phyloP scores from a whole-genome alignment of 1,139 yeast species.

The Taphrina populina region DNA sequence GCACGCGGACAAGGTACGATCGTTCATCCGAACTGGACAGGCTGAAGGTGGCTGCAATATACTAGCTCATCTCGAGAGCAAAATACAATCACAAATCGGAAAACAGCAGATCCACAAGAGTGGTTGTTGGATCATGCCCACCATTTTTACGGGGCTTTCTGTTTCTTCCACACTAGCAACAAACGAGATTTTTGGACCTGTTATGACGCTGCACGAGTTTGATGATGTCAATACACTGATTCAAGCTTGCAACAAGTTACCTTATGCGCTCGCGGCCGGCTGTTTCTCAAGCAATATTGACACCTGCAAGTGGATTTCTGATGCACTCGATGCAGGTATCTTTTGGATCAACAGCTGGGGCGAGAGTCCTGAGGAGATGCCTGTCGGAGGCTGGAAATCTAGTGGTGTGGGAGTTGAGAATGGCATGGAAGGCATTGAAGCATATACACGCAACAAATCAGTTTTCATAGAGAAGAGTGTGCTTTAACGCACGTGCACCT shows the following conservation, averaged over 20 bases:
- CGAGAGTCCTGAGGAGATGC: slow-evolving; percentile 67
- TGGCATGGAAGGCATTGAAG: slow-evolving; percentile 71
- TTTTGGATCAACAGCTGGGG: slow-evolving; percentile 83
- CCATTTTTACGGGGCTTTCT: slow-evolving; percentile 22
- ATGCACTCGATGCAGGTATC: slow-evolving; percentile 72
- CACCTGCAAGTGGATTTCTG: slow-evolving; percentile 61
- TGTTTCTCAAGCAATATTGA: slow-evolving; percentile 67
- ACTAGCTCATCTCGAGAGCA: slow-evolving; percentile 12
- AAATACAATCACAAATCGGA: background rate
- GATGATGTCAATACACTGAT: slow-evolving; percentile 68
- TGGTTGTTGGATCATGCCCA: slow-evolving; percentile 23
- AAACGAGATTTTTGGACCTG: slow-evolving; percentile 90
- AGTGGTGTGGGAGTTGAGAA: slow-evolving; percentile 85
- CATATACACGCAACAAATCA: slow-evolving; percentile 58
- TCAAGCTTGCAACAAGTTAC: slow-evolving; percentile 65
- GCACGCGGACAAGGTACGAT: slow-evolving; percentile 14
- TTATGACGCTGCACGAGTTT: slow-evolving; percentile 71
- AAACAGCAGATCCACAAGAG: background rate
- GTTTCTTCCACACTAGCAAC: slow-evolving; percentile 36
- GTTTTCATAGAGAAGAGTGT: slow-evolving; percentile 19
- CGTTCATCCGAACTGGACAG: slow-evolving; percentile 21
- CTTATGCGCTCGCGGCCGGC: slow-evolving; percentile 83
- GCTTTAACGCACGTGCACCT: slow-evolving; percentile 1
- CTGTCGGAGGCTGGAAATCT: slow-evolving; percentile 78
- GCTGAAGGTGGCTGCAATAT: slow-evolving; percentile 20